These are phyloP conservation scores for Aeminium ludgeri DNA, from an alignment of 495 filamentous ascomycete species.

Conservation along the genomic window DNA sequence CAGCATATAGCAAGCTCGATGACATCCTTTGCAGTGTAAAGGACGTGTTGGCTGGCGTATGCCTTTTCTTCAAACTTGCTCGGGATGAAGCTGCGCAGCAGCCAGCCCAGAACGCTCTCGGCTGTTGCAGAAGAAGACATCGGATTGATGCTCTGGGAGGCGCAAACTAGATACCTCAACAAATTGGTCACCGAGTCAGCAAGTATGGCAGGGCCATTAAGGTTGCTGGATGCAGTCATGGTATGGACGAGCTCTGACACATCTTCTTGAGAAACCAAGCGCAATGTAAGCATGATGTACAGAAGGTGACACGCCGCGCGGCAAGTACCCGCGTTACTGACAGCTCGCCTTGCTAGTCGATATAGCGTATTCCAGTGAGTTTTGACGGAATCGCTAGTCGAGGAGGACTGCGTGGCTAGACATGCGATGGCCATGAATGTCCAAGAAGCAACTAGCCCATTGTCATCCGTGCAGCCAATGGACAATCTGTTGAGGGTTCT, in stretches of 20 bases:
- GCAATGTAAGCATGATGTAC: slow-evolving; percentile 36
- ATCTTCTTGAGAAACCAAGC: slow-evolving; percentile 15
- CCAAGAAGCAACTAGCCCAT: slow-evolving; percentile 39
- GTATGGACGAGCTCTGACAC: slow-evolving; percentile 43
- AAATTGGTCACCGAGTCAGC: slow-evolving; percentile 39
- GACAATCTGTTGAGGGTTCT: slow-evolving; percentile 33
- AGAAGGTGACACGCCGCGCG: slow-evolving; percentile 70
- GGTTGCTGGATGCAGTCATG: slow-evolving; percentile 55
- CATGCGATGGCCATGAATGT: slow-evolving; percentile 33
- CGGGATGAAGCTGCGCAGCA: slow-evolving; percentile 11
- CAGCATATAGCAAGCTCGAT: slow-evolving; percentile 27
- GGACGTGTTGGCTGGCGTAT: slow-evolving; percentile 22
- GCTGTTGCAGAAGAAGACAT: slow-evolving; percentile 30
- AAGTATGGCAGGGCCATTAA: slow-evolving; percentile 65
- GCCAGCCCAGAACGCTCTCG: slow-evolving; percentile 7
- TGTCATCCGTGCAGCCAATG: slow-evolving; percentile 39
- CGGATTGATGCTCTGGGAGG: slow-evolving; percentile 54
- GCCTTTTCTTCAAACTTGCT: slow-evolving; percentile 24
- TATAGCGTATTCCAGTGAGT: slow-evolving; percentile 54
- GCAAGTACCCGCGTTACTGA: slow-evolving; percentile 52
- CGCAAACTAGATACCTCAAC: background rate
- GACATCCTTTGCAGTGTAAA: slow-evolving; percentile 23
- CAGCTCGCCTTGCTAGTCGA: slow-evolving; percentile 52
- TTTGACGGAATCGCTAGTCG: slow-evolving; percentile 22
- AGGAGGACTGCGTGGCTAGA: slow-evolving; percentile 29